Base-by-base conservation (phyloP, 306 rosid genomes). In the Inga oerstediana region DNA sequence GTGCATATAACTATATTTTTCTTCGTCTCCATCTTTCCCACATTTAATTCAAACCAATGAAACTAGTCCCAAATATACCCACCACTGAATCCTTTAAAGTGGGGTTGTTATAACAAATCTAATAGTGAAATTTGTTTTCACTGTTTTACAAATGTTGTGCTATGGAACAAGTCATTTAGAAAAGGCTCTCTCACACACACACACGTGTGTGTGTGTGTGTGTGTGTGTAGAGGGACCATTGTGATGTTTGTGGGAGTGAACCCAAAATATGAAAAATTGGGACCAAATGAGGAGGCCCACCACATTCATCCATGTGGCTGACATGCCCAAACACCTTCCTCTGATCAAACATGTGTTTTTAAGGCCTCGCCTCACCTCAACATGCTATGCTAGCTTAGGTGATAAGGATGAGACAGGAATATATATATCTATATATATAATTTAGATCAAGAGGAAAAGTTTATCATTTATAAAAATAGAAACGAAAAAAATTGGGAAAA, bases 261-360 rank as follows among this genome's bases (percentile, higher is more conserved):
- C 80, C 85, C 87, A 80, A 80, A 77, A 76, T 67, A 0, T 14
- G 72, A 88, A 82, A 30, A 24, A 62, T 11, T 24, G 19, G 19
- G 37, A 61, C 37, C 16, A 79, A 56, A 74, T 76, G 85, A 79
- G 77, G 83, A 61, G 17, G 73, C 73, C 19, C 16, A 22, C 67
- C 15, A 35, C 27, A 66, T 54, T 34, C 2, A 15, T 7, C 5
- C 72, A 66, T 24, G 69, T 27, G 37, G 37, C 69, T 62, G 11
- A 24, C 32, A 24, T 24, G 65, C 30, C 65, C 65, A n/a, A 58
- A 20, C 64, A 58, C 64, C 27, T 20, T 8, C 65, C 32, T 20
- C 62, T 7, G 54, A 56, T 56, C 27, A 20, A 20, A 56, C 62
- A 20, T 56, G 59, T 52, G 14, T 2, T 49, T 35, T 35, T 39